A percentile compares a stretch with the other conserved stretches of the same genome.
phyloP scores from a whole-genome alignment of 768 basidiomycete species.

The Lactarius akahatsu region DNA sequence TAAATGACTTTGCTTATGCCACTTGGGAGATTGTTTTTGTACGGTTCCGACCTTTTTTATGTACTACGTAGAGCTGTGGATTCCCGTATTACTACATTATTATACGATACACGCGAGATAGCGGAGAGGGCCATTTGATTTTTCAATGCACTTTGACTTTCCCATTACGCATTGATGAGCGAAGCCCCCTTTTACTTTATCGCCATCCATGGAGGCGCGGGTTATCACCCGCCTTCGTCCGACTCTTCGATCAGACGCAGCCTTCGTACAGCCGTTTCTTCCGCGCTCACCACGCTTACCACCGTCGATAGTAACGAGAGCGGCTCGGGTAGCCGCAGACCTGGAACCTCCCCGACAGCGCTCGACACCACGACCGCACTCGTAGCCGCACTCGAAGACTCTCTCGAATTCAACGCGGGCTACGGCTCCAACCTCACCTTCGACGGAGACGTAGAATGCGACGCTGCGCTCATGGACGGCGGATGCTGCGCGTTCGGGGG shows the following conservation, averaged over 20 bases:
- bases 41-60: neutral
- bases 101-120: constrained; percentile 2
- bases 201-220: constrained; percentile 79
- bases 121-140: constrained; percentile 1
- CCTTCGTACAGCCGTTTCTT: constrained; percentile 50
- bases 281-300: constrained; percentile 41
- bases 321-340: neutral
- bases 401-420: constrained; percentile 40
- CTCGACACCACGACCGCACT: constrained; percentile 11
- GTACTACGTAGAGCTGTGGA: constrained; percentile 13
- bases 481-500: constrained; percentile 54
- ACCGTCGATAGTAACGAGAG: neutral
- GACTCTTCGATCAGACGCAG: constrained; percentile 47
- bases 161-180: neutral
- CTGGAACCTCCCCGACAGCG: constrained; percentile 9
- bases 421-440: constrained; percentile 77
- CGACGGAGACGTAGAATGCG: constrained; percentile 77
- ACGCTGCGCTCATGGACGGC: constrained; percentile 70
- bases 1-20: neutral
- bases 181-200: constrained; percentile 35
- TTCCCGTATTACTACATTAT: constrained; percentile 21
- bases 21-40: constrained; percentile 6
- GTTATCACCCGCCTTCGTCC: constrained; percentile 47
- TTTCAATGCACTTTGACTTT: neutral
- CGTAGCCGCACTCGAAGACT: constrained; percentile 10